phyloP scores from a whole-genome alignment of 257 asterid species.

The Solanum clarkiae region DNA sequence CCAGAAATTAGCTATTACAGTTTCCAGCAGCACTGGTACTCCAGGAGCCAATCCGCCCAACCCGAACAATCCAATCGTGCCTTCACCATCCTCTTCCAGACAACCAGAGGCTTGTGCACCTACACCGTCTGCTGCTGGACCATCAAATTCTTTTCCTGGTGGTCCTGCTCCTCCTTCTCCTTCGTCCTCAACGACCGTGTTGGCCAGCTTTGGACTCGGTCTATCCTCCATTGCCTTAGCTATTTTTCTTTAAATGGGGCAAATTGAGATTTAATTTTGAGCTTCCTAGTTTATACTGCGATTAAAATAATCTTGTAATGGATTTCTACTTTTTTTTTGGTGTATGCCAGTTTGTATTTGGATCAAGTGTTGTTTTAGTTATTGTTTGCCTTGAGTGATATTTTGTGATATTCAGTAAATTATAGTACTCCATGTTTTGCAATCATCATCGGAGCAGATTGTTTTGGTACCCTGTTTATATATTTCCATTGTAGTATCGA shows the following conservation, averaged over 20 bases:
- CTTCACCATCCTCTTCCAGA: not conserved
- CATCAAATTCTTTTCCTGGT: not conserved
- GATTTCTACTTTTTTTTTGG: not conserved
- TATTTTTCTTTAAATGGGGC: not conserved
- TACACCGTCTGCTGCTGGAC: not conserved
- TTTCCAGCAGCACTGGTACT: not conserved
- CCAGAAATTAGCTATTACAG: slow-evolving; percentile 12
- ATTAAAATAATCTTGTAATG: not conserved
- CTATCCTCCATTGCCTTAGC: not conserved
- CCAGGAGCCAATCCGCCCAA: not conserved
- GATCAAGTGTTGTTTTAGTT: not conserved
- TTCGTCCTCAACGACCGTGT: not conserved
- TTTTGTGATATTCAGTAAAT: not conserved
- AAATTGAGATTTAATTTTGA: not conserved
- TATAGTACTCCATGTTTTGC: not conserved
- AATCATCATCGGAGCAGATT: not conserved
- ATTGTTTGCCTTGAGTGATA: not conserved
- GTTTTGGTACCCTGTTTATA: not conserved
- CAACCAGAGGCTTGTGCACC: slow-evolving; percentile 20
- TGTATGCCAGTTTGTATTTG: not conserved
- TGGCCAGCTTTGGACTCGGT: not conserved
- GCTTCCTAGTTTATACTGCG: not conserved
- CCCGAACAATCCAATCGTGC: not conserved
- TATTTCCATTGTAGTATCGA: not conserved
- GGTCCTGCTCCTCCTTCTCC: not conserved